Evolutionary conservation across 1,284 basidiomycete species (phyloP), one percentile per base, ranked within the genome.

Genomic region (Papiliotrema fonsecae): DNA sequence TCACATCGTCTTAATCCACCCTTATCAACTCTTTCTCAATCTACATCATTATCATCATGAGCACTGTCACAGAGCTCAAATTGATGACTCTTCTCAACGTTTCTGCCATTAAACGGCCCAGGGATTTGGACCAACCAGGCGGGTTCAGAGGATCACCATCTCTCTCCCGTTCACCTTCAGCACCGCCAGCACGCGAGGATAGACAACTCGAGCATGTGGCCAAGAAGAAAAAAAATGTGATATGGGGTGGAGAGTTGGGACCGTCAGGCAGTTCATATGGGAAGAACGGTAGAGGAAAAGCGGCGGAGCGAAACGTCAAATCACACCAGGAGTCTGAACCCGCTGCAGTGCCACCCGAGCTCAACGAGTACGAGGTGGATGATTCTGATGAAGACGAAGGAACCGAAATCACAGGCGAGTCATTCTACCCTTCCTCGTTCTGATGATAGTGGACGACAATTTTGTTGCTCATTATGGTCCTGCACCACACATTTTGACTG

Each of bases 1-100:
- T n/a, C n/a, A n/a, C n/a, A n/a, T n/a, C n/a, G n/a, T n/a, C n/a
- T n/a, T n/a, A n/a, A n/a, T n/a, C n/a, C n/a, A n/a, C n/a, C n/a
- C 6, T 16, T 7, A 19, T 22, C 37, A 6, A 39, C 37, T 5
- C 4, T 25, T 22, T 6, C 37, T 5, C 22, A n/a, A n/a, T n/a
- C n/a, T n/a, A n/a, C 26, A 6, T 27, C 26, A 42, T 26, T 6
- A 5, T 38, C 43, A 60, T 19, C n/a, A 66, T 70, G 61, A 74
- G 78, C 9, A 81, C 84, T n/a, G 85, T 83, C 2, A 86, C 86
- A 38, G 66, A 73, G 43, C 55, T 76, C 55, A 85, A 85, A 54
- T 82, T 98, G 2, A 75, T 97, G 34, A 98, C 96, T 0, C 81
- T 98, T 1, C 79, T 98, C 26, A 98, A 99, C 71, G 89, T 97